These are phyloP conservation scores for Uncinocarpus reesii DNA, from an alignment of 2,329 filamentous ascomycete genomes.

Conservation along the genomic window DNA sequence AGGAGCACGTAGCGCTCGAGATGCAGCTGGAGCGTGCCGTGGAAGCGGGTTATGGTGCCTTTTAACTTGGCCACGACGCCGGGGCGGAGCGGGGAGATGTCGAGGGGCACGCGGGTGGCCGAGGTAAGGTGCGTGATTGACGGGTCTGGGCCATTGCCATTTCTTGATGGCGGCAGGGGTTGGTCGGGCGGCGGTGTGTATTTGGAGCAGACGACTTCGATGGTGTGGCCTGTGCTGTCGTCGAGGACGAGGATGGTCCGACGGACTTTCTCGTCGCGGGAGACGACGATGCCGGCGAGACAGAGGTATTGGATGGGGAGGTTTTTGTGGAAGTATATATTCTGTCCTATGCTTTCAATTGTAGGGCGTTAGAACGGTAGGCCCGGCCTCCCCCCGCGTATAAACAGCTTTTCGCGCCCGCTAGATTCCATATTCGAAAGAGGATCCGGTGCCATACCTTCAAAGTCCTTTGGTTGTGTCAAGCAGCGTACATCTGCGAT, in stretches of 20 bases:
- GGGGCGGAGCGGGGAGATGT: slow-evolving; percentile 38
- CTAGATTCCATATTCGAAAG: not conserved
- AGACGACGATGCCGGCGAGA: slow-evolving; percentile 59
- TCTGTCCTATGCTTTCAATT: slow-evolving; percentile 36
- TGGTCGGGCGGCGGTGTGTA: slow-evolving; percentile 22
- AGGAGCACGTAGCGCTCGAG: slow-evolving; percentile 45
- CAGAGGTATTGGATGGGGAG: slow-evolving; percentile 68
- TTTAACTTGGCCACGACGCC: slow-evolving; percentile 48
- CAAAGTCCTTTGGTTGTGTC: slow-evolving; percentile 39
- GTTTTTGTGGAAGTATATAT: slow-evolving; percentile 57
- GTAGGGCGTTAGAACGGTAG: not conserved
- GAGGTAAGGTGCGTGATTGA: slow-evolving; percentile 12
- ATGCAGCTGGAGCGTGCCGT: slow-evolving; percentile 43
- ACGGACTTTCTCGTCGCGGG: slow-evolving; percentile 45
- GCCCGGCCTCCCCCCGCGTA: not conserved
- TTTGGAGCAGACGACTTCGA: slow-evolving; percentile 45
- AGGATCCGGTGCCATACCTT: slow-evolving; percentile 30
- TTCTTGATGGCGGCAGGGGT: not conserved
- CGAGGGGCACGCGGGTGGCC: slow-evolving; percentile 29
- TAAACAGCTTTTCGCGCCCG: no score
- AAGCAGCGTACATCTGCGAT: slow-evolving; percentile 46
- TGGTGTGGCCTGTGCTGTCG: slow-evolving; percentile 49
- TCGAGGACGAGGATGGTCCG: slow-evolving; percentile 47
- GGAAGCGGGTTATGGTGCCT: slow-evolving; percentile 45
- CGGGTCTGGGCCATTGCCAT: not conserved